Conservation (phyloP, 2,329 filamentous ascomycete species). For the Passalora sequoiae region DNA sequence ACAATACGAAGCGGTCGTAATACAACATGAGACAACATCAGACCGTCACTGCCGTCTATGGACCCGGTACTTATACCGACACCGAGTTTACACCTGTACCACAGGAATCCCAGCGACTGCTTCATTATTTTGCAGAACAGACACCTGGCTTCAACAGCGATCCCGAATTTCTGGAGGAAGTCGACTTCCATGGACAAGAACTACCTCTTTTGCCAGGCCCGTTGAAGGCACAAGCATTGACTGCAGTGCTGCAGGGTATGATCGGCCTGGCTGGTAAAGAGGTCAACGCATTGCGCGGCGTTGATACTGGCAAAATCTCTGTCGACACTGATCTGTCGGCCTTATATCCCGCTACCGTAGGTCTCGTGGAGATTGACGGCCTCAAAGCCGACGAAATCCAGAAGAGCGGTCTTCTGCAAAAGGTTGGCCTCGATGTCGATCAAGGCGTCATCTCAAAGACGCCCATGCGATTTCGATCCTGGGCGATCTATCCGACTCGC, state of each 20-base stretch:
- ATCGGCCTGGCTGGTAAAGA: constrained; percentile 41
- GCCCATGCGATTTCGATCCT: constrained; percentile 39
- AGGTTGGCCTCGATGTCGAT: constrained; percentile 29
- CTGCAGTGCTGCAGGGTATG: constrained; percentile 43
- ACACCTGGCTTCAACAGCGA: constrained; percentile 42
- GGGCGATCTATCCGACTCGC: constrained; percentile 47
- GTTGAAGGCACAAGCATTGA: constrained; percentile 37
- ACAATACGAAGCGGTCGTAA: not conserved
- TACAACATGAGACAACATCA: constrained; percentile 11
- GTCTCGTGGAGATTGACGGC: constrained; percentile 38
- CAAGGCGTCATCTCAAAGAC: constrained; percentile 37
- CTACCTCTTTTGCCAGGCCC: constrained; percentile 42
- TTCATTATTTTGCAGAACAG: constrained; percentile 34
- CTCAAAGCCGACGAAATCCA: constrained; percentile 30
- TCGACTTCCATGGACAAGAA: constrained; percentile 39
- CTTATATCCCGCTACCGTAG: constrained; percentile 42
- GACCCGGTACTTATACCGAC: constrained; percentile 41
- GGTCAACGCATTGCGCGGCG: constrained; percentile 32
- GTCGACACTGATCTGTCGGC: constrained; percentile 47
- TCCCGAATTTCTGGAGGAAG: constrained; percentile 30
- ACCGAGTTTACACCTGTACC: constrained; percentile 36
- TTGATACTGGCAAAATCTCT: constrained; percentile 29
- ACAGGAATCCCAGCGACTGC: constrained; percentile 37
- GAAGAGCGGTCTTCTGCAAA: constrained; percentile 26
- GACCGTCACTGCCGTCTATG: constrained; percentile 30